Percentiles rank a stretch among this genome's conserved stretches.
These are phyloP conservation scores for Musa schizocarpa DNA, from an alignment of 176 grass and related monocot species.

Conservation along the genomic window DNA sequence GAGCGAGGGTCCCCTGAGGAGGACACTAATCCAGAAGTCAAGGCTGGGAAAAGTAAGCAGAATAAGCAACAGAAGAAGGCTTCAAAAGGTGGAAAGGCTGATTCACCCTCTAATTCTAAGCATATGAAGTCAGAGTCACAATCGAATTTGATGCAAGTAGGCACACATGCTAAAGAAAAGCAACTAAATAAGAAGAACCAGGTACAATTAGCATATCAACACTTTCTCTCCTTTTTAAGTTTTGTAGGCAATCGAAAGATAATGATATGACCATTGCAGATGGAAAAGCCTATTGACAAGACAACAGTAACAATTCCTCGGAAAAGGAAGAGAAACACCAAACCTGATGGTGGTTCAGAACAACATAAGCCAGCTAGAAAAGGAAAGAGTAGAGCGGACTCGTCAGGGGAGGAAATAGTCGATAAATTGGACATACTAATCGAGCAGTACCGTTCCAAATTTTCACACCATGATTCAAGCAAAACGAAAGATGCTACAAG, in stretches of 20 bases:
- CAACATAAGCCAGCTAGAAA: slow-evolving; percentile 22
- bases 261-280: slow-evolving; percentile 28
- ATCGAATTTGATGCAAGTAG: slow-evolving; percentile 13
- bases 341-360: slow-evolving; percentile 22
- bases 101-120: slow-evolving; percentile 13
- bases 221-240: too few relatives aligned
- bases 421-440: slow-evolving; percentile 56
- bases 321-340: slow-evolving; percentile 44
- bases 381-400: slow-evolving; percentile 26
- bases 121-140: slow-evolving; percentile 8
- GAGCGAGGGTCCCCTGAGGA: slow-evolving; percentile 20
- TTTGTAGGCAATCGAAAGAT: background rate
- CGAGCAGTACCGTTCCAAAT: slow-evolving; percentile 71
- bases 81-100: slow-evolving; percentile 35
- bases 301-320: slow-evolving; percentile 4
- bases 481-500: slow-evolving; percentile 29
- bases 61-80: slow-evolving; percentile 22
- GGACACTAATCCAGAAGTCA: background rate
- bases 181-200: slow-evolving; percentile 8
- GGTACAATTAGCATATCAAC: background rate
- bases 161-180: slow-evolving; percentile 16
- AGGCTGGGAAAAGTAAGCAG: slow-evolving; percentile 10
- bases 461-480: slow-evolving; percentile 36
- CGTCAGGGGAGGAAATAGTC: slow-evolving; percentile 29
- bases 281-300: slow-evolving; percentile 8